Evolutionary conservation across 352 stramenopile genomes (phyloP).

Genomic region (Globisporangium spiculum): DNA sequence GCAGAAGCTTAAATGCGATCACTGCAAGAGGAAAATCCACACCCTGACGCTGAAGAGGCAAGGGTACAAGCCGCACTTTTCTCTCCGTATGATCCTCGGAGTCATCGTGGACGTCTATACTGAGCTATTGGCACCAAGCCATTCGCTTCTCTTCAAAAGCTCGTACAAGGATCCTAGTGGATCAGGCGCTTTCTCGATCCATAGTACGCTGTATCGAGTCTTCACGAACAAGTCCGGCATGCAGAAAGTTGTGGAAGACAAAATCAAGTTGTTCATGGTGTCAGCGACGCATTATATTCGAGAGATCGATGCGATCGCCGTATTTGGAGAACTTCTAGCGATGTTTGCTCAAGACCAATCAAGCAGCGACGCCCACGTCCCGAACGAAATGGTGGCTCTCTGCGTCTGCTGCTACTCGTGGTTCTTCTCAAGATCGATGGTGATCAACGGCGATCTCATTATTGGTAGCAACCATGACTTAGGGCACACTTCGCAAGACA

Average conservation of each 20-base stretch:
- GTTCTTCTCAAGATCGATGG: conserved; percentile 63
- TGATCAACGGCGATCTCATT: conserved; percentile 39
- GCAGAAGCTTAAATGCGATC: conserved; percentile 12
- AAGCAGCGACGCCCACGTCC: conserved; percentile 29
- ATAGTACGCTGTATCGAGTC: conserved; percentile 38
- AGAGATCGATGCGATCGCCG: conserved; percentile 51
- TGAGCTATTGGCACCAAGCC: conserved; percentile 32
- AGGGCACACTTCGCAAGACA: neutral
- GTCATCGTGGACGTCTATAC: conserved; percentile 59
- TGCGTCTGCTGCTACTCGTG: conserved; percentile 55
- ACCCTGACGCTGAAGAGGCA: conserved; percentile 24
- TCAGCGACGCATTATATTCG: conserved; percentile 54
- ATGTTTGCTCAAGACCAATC: conserved; percentile 30
- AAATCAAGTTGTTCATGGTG: conserved; percentile 62
- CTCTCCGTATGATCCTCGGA: conserved; percentile 40
- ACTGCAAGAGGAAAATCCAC: conserved; percentile 36
- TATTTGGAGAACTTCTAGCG: conserved; percentile 66
- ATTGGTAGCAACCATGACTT: conserved; percentile 6
- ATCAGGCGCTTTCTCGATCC: conserved; percentile 32
- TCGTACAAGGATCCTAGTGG: conserved; percentile 6
- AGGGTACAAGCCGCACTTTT: conserved; percentile 52
- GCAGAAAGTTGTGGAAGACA: conserved; percentile 45
- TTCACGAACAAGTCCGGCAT: conserved; percentile 55
- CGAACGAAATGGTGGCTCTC: conserved; percentile 50
- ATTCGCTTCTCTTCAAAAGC: conserved; percentile 49